Conservation (phyloP, 768 basidiomycete genomes). For the Lactarius hengduanensis region DNA sequence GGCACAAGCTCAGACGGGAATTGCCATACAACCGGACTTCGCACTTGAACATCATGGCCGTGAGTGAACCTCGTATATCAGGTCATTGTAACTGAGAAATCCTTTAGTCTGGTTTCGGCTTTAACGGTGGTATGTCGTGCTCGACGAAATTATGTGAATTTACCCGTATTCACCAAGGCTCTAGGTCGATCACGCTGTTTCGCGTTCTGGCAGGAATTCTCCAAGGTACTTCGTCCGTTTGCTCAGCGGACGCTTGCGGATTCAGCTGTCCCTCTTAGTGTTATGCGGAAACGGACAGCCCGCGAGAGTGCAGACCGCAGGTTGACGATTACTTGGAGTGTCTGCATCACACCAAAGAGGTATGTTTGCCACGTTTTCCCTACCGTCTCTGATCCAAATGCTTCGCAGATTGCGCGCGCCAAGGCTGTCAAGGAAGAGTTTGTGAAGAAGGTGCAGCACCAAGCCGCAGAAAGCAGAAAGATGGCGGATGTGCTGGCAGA, state of each 20-base stretch:
- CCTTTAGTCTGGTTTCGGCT: constrained; percentile 62
- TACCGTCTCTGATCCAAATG: neutral
- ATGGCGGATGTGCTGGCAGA: constrained; percentile 68
- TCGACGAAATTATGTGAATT: neutral
- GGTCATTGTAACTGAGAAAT: constrained; percentile 1
- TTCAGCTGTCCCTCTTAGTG: constrained; percentile 49
- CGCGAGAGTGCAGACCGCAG: constrained; percentile 65
- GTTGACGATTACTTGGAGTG: constrained; percentile 91
- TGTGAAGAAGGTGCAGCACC: constrained; percentile 60
- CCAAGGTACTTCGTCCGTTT: constrained; percentile 47
- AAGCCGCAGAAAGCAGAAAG: constrained; percentile 69
- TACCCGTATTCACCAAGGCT: constrained; percentile 13
- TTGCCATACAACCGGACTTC: neutral
- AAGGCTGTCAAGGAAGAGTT: constrained; percentile 71
- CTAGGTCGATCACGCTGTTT: constrained; percentile 85
- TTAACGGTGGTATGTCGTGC: constrained; percentile 50
- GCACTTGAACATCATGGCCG: constrained; percentile 29
- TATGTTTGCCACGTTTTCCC: constrained; percentile 40
- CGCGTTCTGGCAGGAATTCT: constrained; percentile 89
- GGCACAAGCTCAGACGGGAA: neutral
- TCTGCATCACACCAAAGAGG: constrained; percentile 87
- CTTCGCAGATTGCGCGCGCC: constrained; percentile 57
- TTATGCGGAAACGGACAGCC: constrained; percentile 77
- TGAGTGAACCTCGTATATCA: constrained; percentile 22
- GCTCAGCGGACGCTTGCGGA: neutral